Conservation (phyloP, 176 grass and related monocot species). For the Rhipidocladum racemiflorum region DNA sequence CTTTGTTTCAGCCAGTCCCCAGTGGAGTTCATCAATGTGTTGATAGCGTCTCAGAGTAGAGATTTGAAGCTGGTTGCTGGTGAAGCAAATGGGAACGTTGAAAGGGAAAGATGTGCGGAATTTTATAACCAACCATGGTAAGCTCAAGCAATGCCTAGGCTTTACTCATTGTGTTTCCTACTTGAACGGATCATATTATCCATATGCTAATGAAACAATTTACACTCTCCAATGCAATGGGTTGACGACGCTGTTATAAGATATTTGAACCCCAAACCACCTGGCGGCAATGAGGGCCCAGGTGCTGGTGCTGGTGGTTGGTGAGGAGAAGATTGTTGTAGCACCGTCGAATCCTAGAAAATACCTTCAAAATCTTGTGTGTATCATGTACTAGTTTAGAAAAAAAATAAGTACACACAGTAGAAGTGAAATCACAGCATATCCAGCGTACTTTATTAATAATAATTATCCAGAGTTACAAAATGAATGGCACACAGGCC, state of each 20-base stretch:
- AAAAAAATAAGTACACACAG: too few relatives aligned
- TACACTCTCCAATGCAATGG: constrained; percentile 28
- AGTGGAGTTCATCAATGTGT: constrained; percentile 81
- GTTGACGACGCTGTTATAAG: constrained; percentile 89
- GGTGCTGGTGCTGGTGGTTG: too few relatives aligned
- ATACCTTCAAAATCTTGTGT: too few relatives aligned
- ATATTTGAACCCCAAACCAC: constrained; percentile 76
- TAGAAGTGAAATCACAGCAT: too few relatives aligned
- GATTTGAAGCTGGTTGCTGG: constrained; percentile 88
- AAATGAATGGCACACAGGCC: too few relatives aligned
- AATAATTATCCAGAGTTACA: too few relatives aligned
- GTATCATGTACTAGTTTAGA: too few relatives aligned
- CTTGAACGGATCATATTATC: neutral
- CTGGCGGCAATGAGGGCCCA: constrained; percentile 44
- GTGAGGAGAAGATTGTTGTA: too few relatives aligned
- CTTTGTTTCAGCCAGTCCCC: constrained; percentile 91
- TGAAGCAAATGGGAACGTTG: constrained; percentile 70
- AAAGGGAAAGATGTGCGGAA: constrained; percentile 71
- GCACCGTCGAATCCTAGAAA: too few relatives aligned
- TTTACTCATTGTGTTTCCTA: neutral
- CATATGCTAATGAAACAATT: constrained; percentile 34
- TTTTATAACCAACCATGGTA: constrained; percentile 93
- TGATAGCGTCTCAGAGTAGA: constrained; percentile 89
- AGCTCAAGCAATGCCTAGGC: constrained; percentile 6
- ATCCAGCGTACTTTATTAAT: too few relatives aligned